Evolutionary conservation across 495 filamentous ascomycete species (phyloP).

Genomic region (Hypoxylon trugodes): DNA sequence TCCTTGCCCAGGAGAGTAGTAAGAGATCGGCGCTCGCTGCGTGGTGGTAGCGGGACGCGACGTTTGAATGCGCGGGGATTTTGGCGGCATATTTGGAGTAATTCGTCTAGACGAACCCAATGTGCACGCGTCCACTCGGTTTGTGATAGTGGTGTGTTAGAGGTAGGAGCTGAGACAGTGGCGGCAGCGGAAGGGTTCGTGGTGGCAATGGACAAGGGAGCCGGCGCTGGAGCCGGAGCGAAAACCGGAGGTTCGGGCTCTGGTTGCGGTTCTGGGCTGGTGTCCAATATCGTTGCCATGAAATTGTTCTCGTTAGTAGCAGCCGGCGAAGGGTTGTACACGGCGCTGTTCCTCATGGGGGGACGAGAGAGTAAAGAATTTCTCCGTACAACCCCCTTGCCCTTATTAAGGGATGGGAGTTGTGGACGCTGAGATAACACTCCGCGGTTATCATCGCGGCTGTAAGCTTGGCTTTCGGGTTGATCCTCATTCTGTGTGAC

Average conservation of each 20-base stretch:
- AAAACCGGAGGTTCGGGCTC: no score
- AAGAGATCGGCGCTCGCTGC: constrained; percentile 7
- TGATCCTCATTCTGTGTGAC: constrained; percentile 42
- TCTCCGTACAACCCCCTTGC: no score
- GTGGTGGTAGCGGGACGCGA: constrained; percentile 11
- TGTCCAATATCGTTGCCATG: no score
- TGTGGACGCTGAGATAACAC: constrained; percentile 14
- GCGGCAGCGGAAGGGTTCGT: neutral
- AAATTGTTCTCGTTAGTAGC: no score
- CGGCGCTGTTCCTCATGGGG: neutral
- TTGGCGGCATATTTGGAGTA: constrained; percentile 42
- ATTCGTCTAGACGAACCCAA: constrained; percentile 52
- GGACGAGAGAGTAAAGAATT: no score
- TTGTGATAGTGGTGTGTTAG: constrained; percentile 39
- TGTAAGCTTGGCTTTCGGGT: constrained; percentile 31
- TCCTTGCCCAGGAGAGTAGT: constrained; percentile 47
- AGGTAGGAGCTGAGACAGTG: neutral
- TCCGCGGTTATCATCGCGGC: constrained; percentile 7
- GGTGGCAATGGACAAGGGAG: no score
- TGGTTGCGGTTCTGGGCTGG: no score
- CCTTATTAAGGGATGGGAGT: constrained; percentile 17
- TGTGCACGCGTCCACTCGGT: constrained; percentile 52
- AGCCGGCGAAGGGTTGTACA: no score
- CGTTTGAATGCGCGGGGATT: constrained; percentile 44
- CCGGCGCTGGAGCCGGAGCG: no score